phyloP scores from a whole-genome alignment of 257 asterid genomes.

The Plantago elongata region DNA sequence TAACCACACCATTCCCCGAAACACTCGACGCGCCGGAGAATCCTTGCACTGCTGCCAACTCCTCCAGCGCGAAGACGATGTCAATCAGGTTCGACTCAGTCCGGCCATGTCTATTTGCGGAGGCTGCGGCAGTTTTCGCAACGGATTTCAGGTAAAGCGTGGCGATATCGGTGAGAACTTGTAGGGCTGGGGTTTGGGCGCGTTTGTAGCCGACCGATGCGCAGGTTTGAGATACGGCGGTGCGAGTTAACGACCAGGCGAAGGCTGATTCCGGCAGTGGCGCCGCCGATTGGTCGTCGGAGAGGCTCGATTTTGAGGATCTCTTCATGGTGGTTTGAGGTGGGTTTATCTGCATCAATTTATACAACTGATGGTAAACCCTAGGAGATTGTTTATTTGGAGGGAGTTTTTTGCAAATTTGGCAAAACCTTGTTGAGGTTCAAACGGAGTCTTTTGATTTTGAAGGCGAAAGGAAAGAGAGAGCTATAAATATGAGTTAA shows the following conservation, averaged over 20 bases:
- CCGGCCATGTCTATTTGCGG: constrained; percentile 48
- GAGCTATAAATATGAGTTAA: too few species aligned
- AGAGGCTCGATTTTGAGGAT: too few species aligned
- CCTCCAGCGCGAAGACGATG: constrained; percentile 42
- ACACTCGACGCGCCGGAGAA: constrained; percentile 27
- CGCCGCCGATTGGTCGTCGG: too few species aligned
- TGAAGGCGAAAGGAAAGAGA: too few species aligned
- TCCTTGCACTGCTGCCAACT: constrained; percentile 41
- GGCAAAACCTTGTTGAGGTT: too few species aligned
- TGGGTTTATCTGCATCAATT: too few species aligned
- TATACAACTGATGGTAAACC: too few species aligned
- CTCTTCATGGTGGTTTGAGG: too few species aligned
- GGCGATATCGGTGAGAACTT: constrained; percentile 44
- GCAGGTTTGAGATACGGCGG: constrained; percentile 57
- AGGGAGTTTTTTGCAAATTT: too few species aligned
- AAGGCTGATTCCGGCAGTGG: too few species aligned
- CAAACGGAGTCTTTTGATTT: too few species aligned
- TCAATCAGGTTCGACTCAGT: constrained; percentile 46
- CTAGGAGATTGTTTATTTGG: too few species aligned
- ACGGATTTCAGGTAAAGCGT: constrained; percentile 35
- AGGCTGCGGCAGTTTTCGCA: constrained; percentile 36
- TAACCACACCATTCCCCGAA: constrained; percentile 25
- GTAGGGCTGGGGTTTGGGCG: constrained; percentile 39
- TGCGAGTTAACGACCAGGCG: constrained; percentile 15
- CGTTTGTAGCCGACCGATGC: constrained; percentile 40